These are phyloP conservation scores for Zymoseptoria brevis DNA, from an alignment of 2,329 filamentous ascomycete genomes.

Conservation along the genomic window DNA sequence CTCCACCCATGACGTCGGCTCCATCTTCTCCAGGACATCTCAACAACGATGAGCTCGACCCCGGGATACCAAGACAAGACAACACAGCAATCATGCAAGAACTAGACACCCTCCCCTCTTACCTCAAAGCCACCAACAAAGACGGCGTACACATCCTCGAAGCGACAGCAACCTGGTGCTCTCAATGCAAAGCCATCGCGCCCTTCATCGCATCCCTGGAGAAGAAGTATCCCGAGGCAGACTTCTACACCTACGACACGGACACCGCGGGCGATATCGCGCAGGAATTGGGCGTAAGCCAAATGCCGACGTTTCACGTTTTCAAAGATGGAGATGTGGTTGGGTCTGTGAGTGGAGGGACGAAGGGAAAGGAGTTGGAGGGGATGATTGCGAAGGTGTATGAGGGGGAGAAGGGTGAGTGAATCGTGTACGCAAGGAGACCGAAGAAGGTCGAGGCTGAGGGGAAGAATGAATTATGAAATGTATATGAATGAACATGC, in stretches of 20 bases:
- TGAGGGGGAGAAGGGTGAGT: constrained; percentile 12
- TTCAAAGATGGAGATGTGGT: constrained; percentile 28
- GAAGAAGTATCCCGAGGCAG: constrained; percentile 25
- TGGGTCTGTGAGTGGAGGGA: constrained; percentile 22
- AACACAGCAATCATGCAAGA: constrained; percentile 21
- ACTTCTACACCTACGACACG: constrained; percentile 27
- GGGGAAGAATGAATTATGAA: background rate
- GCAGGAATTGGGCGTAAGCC: constrained; percentile 25
- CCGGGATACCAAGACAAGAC: background rate
- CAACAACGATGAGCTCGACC: background rate
- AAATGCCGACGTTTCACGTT: constrained; percentile 29
- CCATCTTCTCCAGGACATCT: background rate
- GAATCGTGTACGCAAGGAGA: background rate
- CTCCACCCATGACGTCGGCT: background rate
- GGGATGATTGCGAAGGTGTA: constrained; percentile 22
- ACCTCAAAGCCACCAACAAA: constrained; percentile 26
- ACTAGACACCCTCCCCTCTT: constrained; percentile 22
- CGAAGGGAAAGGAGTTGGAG: constrained; percentile 25
- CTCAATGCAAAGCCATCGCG: constrained; percentile 27
- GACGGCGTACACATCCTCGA: constrained; percentile 26
- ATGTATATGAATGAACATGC: background rate
- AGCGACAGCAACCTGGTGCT: constrained; percentile 25
- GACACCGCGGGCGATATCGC: constrained; percentile 26
- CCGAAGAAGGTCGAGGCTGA: background rate
- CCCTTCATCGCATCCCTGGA: constrained; percentile 27